Conservation (phyloP, 352 stramenopile species). For the Globisporangium lucens region DNA sequence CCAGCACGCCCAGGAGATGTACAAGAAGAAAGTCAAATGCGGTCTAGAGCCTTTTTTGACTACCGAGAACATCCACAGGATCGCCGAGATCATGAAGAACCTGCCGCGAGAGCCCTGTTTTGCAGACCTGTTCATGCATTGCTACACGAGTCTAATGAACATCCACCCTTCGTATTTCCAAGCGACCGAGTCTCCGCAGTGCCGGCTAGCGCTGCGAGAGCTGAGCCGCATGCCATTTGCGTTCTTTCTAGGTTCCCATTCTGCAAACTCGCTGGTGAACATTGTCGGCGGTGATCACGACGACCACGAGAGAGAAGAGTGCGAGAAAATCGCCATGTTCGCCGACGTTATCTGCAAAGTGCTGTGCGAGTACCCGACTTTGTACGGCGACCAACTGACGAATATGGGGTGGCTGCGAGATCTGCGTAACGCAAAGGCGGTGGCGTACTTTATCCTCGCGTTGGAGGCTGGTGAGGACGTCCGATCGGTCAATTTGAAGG, state of each 20-base stretch:
- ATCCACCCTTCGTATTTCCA: slow-evolving; percentile 63
- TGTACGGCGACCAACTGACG: slow-evolving; percentile 68
- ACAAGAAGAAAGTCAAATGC: slow-evolving; percentile 80
- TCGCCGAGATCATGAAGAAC: slow-evolving; percentile 83
- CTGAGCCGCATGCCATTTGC: slow-evolving; percentile 61
- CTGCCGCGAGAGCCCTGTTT: slow-evolving; percentile 69
- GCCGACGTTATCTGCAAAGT: slow-evolving; percentile 70
- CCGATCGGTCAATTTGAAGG: slow-evolving; percentile 48
- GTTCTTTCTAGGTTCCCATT: slow-evolving; percentile 62
- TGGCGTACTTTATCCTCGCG: slow-evolving; percentile 66
- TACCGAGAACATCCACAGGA: slow-evolving; percentile 64
- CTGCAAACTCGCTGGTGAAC: slow-evolving; percentile 52
- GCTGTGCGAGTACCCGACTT: slow-evolving; percentile 52
- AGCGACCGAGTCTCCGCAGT: slow-evolving; percentile 40
- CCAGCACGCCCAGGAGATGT: slow-evolving; percentile 53
- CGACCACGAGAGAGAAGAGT: slow-evolving; percentile 34
- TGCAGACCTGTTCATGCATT: slow-evolving; percentile 74
- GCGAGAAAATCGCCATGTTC: slow-evolving; percentile 43
- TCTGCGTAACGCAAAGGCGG: slow-evolving; percentile 40
- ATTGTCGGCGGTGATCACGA: slow-evolving; percentile 35
- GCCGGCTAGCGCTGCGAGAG: slow-evolving; percentile 43
- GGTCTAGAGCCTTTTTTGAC: slow-evolving; percentile 53
- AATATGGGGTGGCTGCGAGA: slow-evolving; percentile 60
- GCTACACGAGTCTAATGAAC: slow-evolving; percentile 50
- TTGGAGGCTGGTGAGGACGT: slow-evolving; percentile 52